These are phyloP conservation scores for Xerocomus potaroensis DNA, from an alignment of 768 basidiomycete genomes.

Conservation along the genomic window DNA sequence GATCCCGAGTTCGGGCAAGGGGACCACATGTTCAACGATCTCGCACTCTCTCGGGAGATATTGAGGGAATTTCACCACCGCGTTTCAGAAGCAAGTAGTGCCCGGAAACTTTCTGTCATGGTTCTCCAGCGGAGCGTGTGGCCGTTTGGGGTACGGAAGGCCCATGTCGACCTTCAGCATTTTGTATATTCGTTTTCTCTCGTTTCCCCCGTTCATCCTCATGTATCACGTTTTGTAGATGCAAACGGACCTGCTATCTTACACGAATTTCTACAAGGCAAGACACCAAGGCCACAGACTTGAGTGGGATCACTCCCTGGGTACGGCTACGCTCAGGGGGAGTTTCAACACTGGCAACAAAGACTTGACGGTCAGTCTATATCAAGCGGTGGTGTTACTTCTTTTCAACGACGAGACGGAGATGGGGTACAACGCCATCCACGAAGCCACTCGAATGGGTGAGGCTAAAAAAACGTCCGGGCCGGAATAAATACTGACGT, in stretches of 20 bases:
- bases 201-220: slow-evolving; percentile 24
- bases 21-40: slow-evolving; percentile 93
- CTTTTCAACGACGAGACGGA: slow-evolving; percentile 73
- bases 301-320: slow-evolving; percentile 84
- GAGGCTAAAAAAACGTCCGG: slow-evolving; percentile 24
- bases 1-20: slow-evolving; percentile 95
- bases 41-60: slow-evolving; percentile 70
- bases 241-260: slow-evolving; percentile 63
- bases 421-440: slow-evolving; percentile 63
- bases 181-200: too few species aligned
- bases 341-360: slow-evolving; percentile 67
- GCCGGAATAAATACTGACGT: not conserved
- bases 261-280: slow-evolving; percentile 65
- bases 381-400: slow-evolving; percentile 82
- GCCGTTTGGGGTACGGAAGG: slow-evolving; percentile 65
- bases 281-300: slow-evolving; percentile 76
- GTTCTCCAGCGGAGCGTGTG: slow-evolving; percentile 86
- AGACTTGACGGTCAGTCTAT: slow-evolving; percentile 87
- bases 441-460: slow-evolving; percentile 70
- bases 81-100: slow-evolving; percentile 34
- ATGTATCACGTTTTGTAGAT: slow-evolving; percentile 47
- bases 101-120: slow-evolving; percentile 62
- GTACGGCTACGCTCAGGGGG: slow-evolving; percentile 72
- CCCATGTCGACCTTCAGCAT: slow-evolving; percentile 49
- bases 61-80: slow-evolving; percentile 62